Evolutionary conservation across 1,284 basidiomycete species (phyloP), one percentile per base, ranked within the genome.

Genomic region (Vanrija sp.): DNA sequence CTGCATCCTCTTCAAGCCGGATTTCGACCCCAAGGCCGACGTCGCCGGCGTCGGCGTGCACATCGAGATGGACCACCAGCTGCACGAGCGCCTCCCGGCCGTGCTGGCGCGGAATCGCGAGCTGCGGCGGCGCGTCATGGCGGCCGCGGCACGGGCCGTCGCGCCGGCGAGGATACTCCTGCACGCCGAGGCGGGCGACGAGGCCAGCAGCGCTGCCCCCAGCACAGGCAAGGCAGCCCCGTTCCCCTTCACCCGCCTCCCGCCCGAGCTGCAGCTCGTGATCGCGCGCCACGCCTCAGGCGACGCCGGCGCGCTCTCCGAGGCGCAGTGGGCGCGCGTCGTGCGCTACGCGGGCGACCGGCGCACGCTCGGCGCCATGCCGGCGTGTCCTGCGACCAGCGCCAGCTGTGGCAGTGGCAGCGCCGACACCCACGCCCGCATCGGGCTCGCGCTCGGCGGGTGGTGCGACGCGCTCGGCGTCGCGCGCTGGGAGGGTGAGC

Each of bases 241-340:
- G n/a, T 73, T 73, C 56, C 60, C 54, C 2, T 41, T 74, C 12
- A 51, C 72, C 38, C 67, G 71, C 12, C 61, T 74, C 12, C 72
- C 72, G 24, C 48, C 52, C 36, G 72, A 74, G 49, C 61, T 74
- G 12, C 39, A 68, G 14, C 56, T 67, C 27, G 56, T 63, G 18
- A 65, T 74, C 25, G 62, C 69, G 1, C 57, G 66, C 18, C 67
- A 72, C 53, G 46, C 53, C 14, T 61, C 58, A 3, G 52, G 56
- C 15, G 72, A 74, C 48, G 48, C 65, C 1, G 41, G 51, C 8
- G 72, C 72, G 15, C 55, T 74, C n/a, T 60, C 57, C n/a, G 65
- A 68, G 24, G 49, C 53, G 4, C 72, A 74, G 56, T 72, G 62
- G 54, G 54, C 59, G 3, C 53, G 65, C 22, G 22, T 74, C 6